phyloP scores from a whole-genome alignment of 2,329 filamentous ascomycete genomes.

The Neonectria faginata region DNA sequence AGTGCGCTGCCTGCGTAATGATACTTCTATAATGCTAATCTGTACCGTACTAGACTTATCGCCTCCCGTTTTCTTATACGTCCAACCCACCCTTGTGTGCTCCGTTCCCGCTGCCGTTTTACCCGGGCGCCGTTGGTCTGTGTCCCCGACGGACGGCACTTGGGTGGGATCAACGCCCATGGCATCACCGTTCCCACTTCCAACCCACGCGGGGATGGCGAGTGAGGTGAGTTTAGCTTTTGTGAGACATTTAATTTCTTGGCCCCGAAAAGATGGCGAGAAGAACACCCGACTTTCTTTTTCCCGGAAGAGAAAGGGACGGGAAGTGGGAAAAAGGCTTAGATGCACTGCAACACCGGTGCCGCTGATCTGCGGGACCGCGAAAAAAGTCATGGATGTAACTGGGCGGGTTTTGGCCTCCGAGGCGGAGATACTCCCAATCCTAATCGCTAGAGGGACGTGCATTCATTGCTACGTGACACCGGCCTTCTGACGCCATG shows the following conservation, averaged over 20 bases:
- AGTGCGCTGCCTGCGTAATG: not conserved
- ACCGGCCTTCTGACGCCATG: not conserved
- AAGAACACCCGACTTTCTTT: not conserved
- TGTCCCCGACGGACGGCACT: constrained; percentile 7
- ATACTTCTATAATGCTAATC: not conserved
- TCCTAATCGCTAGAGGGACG: not conserved
- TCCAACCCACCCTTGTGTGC: not conserved
- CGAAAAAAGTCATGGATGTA: too few relatives aligned
- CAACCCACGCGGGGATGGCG: not conserved
- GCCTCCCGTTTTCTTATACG: not conserved
- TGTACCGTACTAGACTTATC: not conserved
- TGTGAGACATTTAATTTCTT: constrained; percentile 3
- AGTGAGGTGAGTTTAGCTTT: constrained; percentile 4
- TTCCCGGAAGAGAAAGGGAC: too few relatives aligned
- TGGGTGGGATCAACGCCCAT: not conserved
- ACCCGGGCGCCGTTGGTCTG: constrained; percentile 1
- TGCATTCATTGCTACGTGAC: not conserved
- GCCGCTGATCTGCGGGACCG: not conserved
- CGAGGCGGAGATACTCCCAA: constrained; percentile 4
- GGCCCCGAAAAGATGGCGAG: not conserved
- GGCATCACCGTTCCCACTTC: not conserved
- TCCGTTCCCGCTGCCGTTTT: not conserved
- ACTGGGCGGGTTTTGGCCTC: not conserved
- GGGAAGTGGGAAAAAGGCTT: not conserved
- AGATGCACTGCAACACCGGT: constrained; percentile 1